Conservation (phyloP, 73 alveolate genomes). For the Tetrahymena thermophila region DNA sequence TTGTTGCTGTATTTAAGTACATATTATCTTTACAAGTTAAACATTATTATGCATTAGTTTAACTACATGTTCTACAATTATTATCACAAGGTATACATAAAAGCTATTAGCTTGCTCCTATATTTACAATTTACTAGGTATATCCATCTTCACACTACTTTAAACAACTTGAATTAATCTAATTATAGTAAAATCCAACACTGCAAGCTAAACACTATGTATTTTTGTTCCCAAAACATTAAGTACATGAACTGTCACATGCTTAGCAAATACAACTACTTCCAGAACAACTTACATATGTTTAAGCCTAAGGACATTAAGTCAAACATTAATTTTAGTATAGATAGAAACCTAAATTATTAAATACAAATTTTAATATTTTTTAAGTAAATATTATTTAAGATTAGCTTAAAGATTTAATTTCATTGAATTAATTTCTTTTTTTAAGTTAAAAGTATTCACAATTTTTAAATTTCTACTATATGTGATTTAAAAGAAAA, state of each 20-base stretch:
- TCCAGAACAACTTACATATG: background rate
- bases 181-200: background rate
- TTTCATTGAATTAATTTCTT: no score
- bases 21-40: background rate
- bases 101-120: background rate
- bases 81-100: background rate
- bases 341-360: background rate
- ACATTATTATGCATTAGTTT: background rate
- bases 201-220: background rate
- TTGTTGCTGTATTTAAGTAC: background rate
- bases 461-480: background rate
- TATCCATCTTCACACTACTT: background rate
- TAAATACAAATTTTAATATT: background rate
- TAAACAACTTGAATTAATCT: background rate
- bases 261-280: background rate
- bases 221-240: background rate
- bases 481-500: no score
- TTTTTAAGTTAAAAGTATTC: no score
- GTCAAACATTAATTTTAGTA: background rate
- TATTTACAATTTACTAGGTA: background rate
- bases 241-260: background rate
- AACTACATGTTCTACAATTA: background rate
- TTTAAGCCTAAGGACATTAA: background rate
- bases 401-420: no score
- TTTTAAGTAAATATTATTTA: no score